A percentile compares a stretch with the other conserved stretches of the same genome.
Evolutionary conservation across 805 yeast species (phyloP).

Genomic region (Kluyveromyces wickerhamii): DNA sequence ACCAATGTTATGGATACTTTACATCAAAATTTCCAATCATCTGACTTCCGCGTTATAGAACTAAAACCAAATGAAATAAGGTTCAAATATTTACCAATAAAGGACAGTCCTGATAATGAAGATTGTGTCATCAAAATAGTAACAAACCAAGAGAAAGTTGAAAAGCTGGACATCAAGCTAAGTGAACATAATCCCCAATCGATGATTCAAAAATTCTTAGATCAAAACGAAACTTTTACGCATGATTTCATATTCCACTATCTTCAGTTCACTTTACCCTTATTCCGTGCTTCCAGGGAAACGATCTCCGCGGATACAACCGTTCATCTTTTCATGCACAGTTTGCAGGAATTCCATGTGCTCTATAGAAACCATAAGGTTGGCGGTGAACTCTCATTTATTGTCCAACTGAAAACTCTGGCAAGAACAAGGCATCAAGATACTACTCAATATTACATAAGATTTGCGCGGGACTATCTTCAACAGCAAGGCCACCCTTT

Average conservation of each 20-base stretch:
- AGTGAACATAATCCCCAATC: conserved; percentile 29
- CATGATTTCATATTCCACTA: conserved; percentile 28
- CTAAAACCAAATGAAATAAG: conserved; percentile 29
- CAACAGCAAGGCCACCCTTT: conserved; percentile 4
- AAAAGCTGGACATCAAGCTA: conserved; percentile 23
- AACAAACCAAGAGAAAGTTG: conserved; percentile 22
- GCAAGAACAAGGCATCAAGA: conserved; percentile 4
- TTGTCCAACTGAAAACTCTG: conserved; percentile 2
- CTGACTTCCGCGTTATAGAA: conserved; percentile 25
- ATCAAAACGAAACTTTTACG: conserved; percentile 21
- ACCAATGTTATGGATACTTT: conserved; percentile 30
- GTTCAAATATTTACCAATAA: conserved; percentile 25
- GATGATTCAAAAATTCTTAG: conserved; percentile 28
- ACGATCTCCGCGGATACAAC: not conserved
- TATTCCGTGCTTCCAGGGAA: conserved; percentile 18
- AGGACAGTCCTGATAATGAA: conserved; percentile 16
- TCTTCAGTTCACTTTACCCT: conserved; percentile 27
- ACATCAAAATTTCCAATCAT: conserved; percentile 27
- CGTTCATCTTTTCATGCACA: conserved; percentile 6
- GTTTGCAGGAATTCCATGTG: conserved; percentile 7
- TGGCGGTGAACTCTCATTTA: conserved; percentile 2
- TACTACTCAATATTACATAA: not conserved
- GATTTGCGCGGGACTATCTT: conserved; percentile 1
- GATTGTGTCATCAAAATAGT: conserved; percentile 29
- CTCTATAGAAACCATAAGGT: conserved; percentile 2